Base-by-base conservation (phyloP, 2,329 filamentous ascomycete species). In the Emericellopsis atlantica region DNA sequence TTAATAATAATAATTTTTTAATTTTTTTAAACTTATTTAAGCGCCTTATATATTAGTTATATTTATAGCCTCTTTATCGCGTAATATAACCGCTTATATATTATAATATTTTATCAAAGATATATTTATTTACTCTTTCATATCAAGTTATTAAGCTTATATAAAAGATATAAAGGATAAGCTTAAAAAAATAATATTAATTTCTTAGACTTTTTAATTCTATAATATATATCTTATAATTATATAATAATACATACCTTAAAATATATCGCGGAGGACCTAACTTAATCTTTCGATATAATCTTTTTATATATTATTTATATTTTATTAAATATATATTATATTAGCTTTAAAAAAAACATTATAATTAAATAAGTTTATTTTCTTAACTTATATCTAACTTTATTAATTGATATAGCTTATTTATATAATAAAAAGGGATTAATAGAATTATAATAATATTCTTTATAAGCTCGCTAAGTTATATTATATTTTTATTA, bases 1-100 rank as follows among this genome's bases (percentile, higher is more conserved):
- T n/a, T n/a, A n/a, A n/a, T n/a, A n/a, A n/a, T n/a, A n/a, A 35
- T 26, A 26, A 16, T 37, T 32, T 21, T 29, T 41, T 48, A 36
- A 48, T 47, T 12, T 21, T 39, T 48, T 47, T n/a, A 18, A 32
- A 10, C 42, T 35, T 42, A 49, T 14, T 34, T 26, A 40, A 34
- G 21, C 31, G 34, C 35, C 37, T 44, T 36, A 37, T 21, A 26
- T 15, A 29, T 22, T n/a, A n/a, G n/a, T n/a, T n/a, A n/a, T n/a
- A n/a, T n/a, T n/a, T n/a, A n/a, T n/a, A n/a, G n/a, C n/a, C n/a
- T n/a, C n/a, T n/a, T n/a, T n/a, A n/a, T n/a, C n/a, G n/a, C n/a
- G n/a, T n/a, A n/a, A n/a, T n/a, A n/a, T 23, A n/a, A 23, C 32
- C 40, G 36, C 22, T 9, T 18, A 14, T 36, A 36, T 32, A 24